Conservation (phyloP, 208 protist species). For the Leishmania mexicana region DNA sequence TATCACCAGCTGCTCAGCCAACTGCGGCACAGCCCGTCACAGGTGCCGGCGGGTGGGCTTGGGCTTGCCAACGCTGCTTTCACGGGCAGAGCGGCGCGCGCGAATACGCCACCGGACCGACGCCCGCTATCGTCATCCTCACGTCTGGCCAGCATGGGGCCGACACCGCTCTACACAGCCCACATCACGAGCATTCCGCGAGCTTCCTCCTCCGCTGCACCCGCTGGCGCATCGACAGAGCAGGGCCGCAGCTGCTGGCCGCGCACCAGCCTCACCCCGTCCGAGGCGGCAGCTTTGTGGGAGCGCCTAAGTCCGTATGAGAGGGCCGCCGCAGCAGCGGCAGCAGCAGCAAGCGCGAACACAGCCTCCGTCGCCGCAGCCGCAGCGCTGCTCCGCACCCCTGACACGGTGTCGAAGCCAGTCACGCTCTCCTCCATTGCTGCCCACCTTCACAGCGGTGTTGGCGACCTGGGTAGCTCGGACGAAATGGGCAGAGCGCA, state of each 20-base stretch:
- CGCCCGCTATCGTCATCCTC: background rate
- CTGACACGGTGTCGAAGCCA: slow-evolving; percentile 24
- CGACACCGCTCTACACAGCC: slow-evolving; percentile 22
- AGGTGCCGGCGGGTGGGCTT: background rate
- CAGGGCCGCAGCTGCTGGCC: slow-evolving; percentile 3
- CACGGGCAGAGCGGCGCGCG: background rate
- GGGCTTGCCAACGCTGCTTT: background rate
- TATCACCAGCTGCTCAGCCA: slow-evolving; percentile 36
- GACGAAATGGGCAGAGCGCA: background rate
- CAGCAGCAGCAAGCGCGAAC: slow-evolving; percentile 4
- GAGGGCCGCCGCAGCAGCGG: slow-evolving; percentile 9
- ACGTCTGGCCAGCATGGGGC: background rate
- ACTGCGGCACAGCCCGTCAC: slow-evolving; percentile 26
- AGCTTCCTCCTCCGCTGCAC: background rate
- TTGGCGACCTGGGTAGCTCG: background rate
- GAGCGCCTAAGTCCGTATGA: slow-evolving; percentile 26
- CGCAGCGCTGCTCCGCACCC: slow-evolving; percentile 17
- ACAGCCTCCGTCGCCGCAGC: background rate
- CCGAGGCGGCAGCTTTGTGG: slow-evolving; percentile 17
- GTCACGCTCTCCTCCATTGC: slow-evolving; percentile 32
- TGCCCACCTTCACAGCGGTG: slow-evolving; percentile 19
- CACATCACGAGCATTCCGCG: slow-evolving; percentile 1
- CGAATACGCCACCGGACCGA: slow-evolving; percentile 22
- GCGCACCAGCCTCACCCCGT: background rate
- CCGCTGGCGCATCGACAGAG: background rate